Evolutionary conservation across 164 flowering plant species (phyloP).

Genomic region (Chimonanthus salicifolius): DNA sequence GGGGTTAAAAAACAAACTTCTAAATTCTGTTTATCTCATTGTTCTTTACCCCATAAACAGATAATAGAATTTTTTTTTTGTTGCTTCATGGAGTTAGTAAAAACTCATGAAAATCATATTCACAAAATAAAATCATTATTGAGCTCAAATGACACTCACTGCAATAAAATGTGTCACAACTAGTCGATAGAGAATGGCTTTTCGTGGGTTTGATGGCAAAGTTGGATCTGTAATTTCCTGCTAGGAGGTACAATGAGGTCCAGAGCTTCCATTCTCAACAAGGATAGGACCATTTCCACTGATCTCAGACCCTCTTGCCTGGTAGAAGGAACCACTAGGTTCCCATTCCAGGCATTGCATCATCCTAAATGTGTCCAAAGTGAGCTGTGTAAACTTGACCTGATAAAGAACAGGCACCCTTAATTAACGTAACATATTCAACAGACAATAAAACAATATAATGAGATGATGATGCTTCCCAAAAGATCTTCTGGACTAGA

Average conservation of each 20-base stretch:
- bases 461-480: not conserved
- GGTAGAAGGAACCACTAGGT: constrained; percentile 84
- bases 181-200: constrained; percentile 73
- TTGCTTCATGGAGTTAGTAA: not conserved
- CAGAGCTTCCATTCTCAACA: constrained; percentile 46
- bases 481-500: too few species aligned
- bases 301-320: constrained; percentile 21
- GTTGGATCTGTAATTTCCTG: constrained; percentile 70
- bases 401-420: constrained; percentile 22
- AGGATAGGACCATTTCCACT: constrained; percentile 22
- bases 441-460: not conserved
- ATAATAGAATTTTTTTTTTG: too few species aligned
- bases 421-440: not conserved
- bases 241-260: constrained; percentile 28
- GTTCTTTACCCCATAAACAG: too few species aligned
- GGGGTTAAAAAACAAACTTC: too few species aligned
- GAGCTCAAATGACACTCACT: constrained; percentile 40
- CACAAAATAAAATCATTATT: not conserved
- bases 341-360: constrained; percentile 96
- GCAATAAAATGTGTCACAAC: constrained; percentile 67
- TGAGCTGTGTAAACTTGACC: constrained; percentile 88
- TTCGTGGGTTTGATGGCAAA: constrained; percentile 77
- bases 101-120: not conserved
- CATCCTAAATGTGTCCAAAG: constrained; percentile 81
- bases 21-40: too few species aligned